Evolutionary conservation across 2,329 filamentous ascomycete genomes (phyloP), one percentile per base, ranked within the genome.

Genomic region (Cryphonectria carpinicola): DNA sequence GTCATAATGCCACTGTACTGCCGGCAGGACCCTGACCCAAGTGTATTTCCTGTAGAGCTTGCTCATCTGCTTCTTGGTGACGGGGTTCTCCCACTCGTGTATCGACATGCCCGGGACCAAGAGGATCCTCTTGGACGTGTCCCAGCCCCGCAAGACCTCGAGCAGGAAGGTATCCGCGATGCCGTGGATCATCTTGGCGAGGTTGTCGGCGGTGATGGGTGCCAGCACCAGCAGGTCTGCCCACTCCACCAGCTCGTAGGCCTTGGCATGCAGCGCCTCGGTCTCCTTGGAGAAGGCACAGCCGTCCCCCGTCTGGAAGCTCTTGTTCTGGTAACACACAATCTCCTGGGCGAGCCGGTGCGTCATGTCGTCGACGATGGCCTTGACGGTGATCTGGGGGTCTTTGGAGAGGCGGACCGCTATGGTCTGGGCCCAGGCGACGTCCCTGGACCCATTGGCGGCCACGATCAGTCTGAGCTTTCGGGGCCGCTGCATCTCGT

Each of bases 21-120:
- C 94, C 58, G 92, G 86, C 79, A 97, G 87, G 60, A 96, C 89
- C 73, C 92, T 88, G 67, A 97, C 88, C 93, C 94, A 97, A 67
- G 90, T 91, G 93, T 93, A 97, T 79, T 94, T 95, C 73, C 89
- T 85, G 74, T 91, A 87, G 58, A 97, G 89, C 81, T 97, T 96
- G 80, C 89, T 92, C 72, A 97, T 86, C 78, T 97, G 94, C 76
- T 94, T 92, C 82, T 93, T 93, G 22, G 93, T 97, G 82, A 95
- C 90, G 2, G 94, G 93, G 76, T 96, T 94, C 78, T 95, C 90
- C 94, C 94, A 97, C 89, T 95, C 94, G 72, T 92, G 87, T 1
- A 89, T 89, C 46, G 93, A 95, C 94, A 98, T 97, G 74, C 93
- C 93, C 0, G 95, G 94, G 8, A 97, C 90, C 70, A 98, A 83